Percentiles rank a stretch among this genome's conserved stretches.
Evolutionary conservation across 2,329 filamentous ascomycete genomes (phyloP).

Genomic region (Aspergillus tamarii): DNA sequence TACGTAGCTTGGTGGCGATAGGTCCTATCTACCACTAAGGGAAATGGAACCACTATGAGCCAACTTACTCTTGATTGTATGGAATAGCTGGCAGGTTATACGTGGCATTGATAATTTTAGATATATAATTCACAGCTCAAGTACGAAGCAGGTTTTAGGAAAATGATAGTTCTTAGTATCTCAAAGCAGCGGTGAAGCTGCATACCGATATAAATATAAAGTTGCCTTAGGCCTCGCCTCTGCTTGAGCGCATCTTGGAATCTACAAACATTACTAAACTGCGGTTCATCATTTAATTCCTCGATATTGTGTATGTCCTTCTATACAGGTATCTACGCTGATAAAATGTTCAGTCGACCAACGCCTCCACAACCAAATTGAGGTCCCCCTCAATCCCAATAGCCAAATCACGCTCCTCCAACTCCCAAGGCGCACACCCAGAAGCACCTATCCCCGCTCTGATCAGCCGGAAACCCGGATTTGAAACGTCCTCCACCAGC

Average conservation of each 20-base stretch:
- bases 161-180: background rate
- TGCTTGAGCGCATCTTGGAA: background rate
- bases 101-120: background rate
- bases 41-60: background rate
- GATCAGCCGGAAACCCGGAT: conserved; percentile 18
- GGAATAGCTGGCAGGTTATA: background rate
- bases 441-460: conserved; percentile 24
- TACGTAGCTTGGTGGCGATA: background rate
- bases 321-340: background rate
- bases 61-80: background rate
- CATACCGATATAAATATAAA: background rate
- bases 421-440: conserved; percentile 23
- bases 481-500: conserved; percentile 12
- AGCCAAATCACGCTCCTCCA: conserved; percentile 21
- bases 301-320: background rate
- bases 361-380: conserved; percentile 9
- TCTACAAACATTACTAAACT: no score
- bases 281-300: no score
- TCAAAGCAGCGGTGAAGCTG: background rate
- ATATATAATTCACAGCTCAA: background rate
- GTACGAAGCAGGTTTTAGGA: background rate
- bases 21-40: background rate
- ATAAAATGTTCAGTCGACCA: background rate
- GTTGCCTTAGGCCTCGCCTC: background rate
- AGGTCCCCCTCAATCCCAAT: conserved; percentile 21